Evolutionary conservation across 148 eudicot species (phyloP), one percentile per base, ranked within the genome.

Genomic region (Rhododendron molle): DNA sequence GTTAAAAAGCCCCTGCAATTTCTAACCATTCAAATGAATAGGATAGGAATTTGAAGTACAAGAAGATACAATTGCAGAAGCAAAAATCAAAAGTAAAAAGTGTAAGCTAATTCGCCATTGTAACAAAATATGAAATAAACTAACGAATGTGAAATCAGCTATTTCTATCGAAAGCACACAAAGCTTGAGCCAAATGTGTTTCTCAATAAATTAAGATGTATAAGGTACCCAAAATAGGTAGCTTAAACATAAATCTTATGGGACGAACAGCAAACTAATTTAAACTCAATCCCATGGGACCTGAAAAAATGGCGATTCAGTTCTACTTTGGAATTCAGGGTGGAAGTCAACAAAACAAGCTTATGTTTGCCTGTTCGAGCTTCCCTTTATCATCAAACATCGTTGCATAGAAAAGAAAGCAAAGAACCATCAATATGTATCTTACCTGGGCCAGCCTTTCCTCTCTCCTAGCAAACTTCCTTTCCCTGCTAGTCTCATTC

Each of bases 401-500:
- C 0, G 36, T 69, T 28, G 4, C 38, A 30, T 28, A 26, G 36
- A 69, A 28, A 28, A 12, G 30, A 62, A 44, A 78, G 81, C n/a
- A 36, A 8, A 44, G 49, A 56, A 36, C 58, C 21, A 44, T 73
- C 8, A 46, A 43, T 23, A n/a, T 3, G 36, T 38, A 38, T 69
- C 6, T 12, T 28, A 69, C 96, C 96, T 89, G 89, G 32, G 96
- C 96, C 4, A 94, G 87, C 47, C 96, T 91, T 87, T 93, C 96
- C 81, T 94, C 96, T 73, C 96, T 91, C 88, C 95, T 89, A 9
- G 97, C 97, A 82, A 87, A 4, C 87, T 94, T 94, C 81, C 97
- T 93, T 54, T 94, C 97, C 90, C 97, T 91, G 88, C 95, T 93
- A 5, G 97, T 95, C 92, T 94, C 93, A 85, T 93, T 94, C 94